A percentile compares a stretch with the other conserved stretches of the same genome.
Evolutionary conservation across 441 rosid species (phyloP).

Genomic region (Brassica hybrid): DNA sequence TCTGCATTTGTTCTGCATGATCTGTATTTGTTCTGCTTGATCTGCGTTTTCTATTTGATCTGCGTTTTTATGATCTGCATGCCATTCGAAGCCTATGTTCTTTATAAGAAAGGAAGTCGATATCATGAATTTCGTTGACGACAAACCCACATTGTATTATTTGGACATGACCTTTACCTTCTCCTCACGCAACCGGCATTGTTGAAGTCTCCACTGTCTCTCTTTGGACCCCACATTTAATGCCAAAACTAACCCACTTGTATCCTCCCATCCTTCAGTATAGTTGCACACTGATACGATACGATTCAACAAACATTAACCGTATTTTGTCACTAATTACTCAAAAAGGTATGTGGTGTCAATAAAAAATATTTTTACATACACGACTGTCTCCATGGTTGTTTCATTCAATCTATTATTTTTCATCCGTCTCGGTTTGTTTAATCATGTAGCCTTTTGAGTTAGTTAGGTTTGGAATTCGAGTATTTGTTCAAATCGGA

Average conservation of each 20-base stretch:
- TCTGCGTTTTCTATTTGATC: too few species aligned
- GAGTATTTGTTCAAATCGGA: neutral
- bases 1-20: too few species aligned
- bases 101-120: conserved; percentile 3
- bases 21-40: too few species aligned
- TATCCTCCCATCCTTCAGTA: neutral
- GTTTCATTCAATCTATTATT: neutral
- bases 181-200: conserved; percentile 40
- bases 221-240: conserved; percentile 29
- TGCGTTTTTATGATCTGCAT: too few species aligned
- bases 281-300: neutral
- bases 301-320: too few species aligned
- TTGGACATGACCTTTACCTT: conserved; percentile 39
- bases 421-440: neutral
- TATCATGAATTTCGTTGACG: conserved; percentile 23
- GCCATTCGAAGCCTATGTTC: neutral
- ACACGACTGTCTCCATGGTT: too few species aligned
- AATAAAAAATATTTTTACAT: too few species aligned
- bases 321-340: too few species aligned
- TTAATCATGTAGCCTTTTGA: neutral
- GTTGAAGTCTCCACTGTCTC: conserved; percentile 40
- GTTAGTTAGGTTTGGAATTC: neutral
- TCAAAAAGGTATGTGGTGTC: too few species aligned
- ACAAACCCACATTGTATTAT: conserved; percentile 19
- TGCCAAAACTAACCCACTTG: conserved; percentile 8